These are phyloP conservation scores for Botrytis fabae DNA, from an alignment of 2,329 filamentous ascomycete genomes.

Conservation along the genomic window DNA sequence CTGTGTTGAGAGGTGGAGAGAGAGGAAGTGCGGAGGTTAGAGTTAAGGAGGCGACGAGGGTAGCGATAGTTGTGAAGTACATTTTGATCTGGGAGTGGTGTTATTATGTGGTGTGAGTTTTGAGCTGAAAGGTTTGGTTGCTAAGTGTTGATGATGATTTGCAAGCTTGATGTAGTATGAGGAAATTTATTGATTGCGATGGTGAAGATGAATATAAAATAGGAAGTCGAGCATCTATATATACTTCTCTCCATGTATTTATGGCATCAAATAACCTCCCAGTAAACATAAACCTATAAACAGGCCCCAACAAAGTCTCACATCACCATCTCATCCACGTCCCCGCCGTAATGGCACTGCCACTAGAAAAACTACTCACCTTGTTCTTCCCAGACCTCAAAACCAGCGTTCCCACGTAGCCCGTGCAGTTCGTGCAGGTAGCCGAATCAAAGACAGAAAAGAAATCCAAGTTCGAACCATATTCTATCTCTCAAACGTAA, in stretches of 20 bases:
- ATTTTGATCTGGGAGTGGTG: conserved; percentile 24
- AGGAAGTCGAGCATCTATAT: background rate
- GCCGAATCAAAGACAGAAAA: background rate
- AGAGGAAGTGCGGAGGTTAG: conserved; percentile 29
- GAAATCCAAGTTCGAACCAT: background rate
- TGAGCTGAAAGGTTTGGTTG: background rate
- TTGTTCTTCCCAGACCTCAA: background rate
- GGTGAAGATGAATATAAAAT: background rate
- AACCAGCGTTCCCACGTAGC: background rate
- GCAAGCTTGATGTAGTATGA: background rate
- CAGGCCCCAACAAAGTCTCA: background rate
- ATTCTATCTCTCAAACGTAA: background rate
- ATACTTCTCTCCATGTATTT: background rate
- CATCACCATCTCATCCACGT: background rate
- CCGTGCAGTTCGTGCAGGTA: background rate
- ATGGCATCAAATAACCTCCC: background rate
- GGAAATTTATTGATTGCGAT: background rate
- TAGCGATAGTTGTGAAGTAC: conserved; percentile 29
- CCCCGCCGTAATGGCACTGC: background rate
- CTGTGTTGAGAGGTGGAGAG: conserved; percentile 7
- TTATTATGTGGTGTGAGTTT: background rate
- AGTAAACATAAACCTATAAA: background rate
- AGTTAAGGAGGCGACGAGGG: conserved; percentile 28
- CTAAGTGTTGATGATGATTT: background rate
- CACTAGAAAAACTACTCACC: background rate